A percentile compares a stretch with the other conserved stretches of the same genome.
These are phyloP conservation scores for Elongisporangium anandrum DNA, from an alignment of 352 stramenopile species.

Conservation along the genomic window DNA sequence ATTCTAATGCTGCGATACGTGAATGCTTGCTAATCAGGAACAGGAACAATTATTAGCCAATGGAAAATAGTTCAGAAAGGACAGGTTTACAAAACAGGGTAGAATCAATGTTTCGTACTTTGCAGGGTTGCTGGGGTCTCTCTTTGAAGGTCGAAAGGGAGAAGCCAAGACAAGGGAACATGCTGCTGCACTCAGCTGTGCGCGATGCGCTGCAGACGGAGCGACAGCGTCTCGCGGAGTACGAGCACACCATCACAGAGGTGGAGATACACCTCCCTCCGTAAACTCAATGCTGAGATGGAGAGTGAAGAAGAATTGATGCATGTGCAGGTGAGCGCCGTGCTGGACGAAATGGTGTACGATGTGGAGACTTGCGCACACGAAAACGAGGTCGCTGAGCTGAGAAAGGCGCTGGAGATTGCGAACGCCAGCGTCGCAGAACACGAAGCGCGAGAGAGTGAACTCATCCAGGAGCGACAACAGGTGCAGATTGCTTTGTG, in stretches of 20 bases:
- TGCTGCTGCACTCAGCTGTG: conserved; percentile 34
- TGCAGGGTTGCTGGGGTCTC: not conserved
- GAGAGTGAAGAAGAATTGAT: not conserved
- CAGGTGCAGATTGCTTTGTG: conserved; percentile 22
- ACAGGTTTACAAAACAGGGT: not conserved
- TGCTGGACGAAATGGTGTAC: conserved; percentile 81
- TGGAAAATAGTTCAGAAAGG: not conserved
- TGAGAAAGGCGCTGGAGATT: conserved; percentile 31
- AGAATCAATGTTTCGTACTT: not conserved
- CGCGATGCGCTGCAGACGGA: conserved; percentile 32
- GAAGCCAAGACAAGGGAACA: not conserved
- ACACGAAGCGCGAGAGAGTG: conserved; percentile 52
- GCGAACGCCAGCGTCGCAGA: conserved; percentile 31
- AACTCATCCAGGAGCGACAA: conserved; percentile 57
- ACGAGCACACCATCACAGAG: conserved; percentile 37
- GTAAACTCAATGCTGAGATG: not conserved
- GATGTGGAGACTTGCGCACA: conserved; percentile 70
- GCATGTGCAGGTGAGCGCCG: conserved; percentile 37
- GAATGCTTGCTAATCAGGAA: not conserved
- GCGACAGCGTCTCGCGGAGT: conserved; percentile 35
- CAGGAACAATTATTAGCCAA: not conserved
- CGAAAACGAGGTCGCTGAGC: conserved; percentile 37
- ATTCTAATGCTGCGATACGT: not conserved
- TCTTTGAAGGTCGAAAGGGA: not conserved
- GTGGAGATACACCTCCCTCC: conserved; percentile 11